phyloP scores from a whole-genome alignment of 1,139 yeast genomes.

The Debaryomycetaceae sp. region DNA sequence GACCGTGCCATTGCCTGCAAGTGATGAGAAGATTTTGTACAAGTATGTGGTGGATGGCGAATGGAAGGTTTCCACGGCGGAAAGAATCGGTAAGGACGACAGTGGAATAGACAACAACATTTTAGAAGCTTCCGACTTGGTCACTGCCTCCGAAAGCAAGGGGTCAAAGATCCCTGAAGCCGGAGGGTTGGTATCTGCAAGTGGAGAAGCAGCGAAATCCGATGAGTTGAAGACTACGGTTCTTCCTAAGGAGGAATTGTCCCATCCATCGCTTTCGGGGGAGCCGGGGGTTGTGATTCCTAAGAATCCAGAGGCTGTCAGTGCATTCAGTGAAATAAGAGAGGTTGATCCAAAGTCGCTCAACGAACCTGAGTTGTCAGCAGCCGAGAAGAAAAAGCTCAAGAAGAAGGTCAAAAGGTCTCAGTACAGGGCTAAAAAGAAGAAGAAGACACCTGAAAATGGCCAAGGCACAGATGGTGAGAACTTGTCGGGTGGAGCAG shows the following conservation, averaged over 20 bases:
- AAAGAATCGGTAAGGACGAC: constrained; percentile 43
- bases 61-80: constrained; percentile 53
- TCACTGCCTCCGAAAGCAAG: constrained; percentile 18
- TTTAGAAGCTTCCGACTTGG: constrained; percentile 41
- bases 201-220: constrained; percentile 79
- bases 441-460: constrained; percentile 37
- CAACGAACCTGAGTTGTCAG: constrained; percentile 28
- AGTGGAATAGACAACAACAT: constrained; percentile 63
- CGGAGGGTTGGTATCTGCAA: constrained; percentile 59
- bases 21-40: constrained; percentile 46
- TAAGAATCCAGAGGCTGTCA: constrained; percentile 33
- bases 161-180: constrained; percentile 57
- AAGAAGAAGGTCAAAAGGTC: constrained; percentile 49
- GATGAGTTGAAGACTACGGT: constrained; percentile 48
- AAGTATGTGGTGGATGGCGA: constrained; percentile 75
- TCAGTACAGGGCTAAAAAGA: constrained; percentile 45
- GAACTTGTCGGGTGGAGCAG: constrained; percentile 23
- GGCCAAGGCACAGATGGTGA: neutral
- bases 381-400: constrained; percentile 44
- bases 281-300: constrained; percentile 57
- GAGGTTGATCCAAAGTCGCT: constrained; percentile 45
- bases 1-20: constrained; percentile 50
- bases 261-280: constrained; percentile 45
- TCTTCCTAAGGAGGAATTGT: constrained; percentile 49
- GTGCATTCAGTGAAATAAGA: constrained; percentile 35